Evolutionary conservation across 2,329 filamentous ascomycete genomes (phyloP).

Genomic region (Diaporthe sp.): DNA sequence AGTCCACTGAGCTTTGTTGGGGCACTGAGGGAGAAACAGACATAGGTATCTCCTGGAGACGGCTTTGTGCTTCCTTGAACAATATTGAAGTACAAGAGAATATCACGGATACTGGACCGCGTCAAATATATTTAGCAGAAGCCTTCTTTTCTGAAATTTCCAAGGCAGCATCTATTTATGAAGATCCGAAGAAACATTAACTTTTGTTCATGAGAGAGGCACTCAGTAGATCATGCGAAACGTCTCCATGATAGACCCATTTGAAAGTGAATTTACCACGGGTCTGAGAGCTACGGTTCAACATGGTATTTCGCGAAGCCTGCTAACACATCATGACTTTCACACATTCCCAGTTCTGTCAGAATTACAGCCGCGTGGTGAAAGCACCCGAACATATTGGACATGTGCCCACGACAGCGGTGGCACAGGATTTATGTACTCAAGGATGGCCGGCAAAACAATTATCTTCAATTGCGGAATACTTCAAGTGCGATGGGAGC

Average conservation of each 20-base stretch:
- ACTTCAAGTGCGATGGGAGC: background rate
- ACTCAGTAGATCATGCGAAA: no score
- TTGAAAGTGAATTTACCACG: no score
- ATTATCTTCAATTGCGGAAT: background rate
- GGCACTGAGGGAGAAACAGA: no score
- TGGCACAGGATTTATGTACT: background rate
- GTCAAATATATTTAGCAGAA: background rate
- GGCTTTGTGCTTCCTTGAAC: background rate
- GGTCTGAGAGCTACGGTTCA: no score
- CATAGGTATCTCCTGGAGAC: no score
- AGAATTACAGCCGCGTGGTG: background rate
- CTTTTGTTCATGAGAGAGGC: no score
- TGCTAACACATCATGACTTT: background rate
- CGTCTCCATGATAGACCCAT: no score
- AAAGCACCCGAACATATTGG: background rate
- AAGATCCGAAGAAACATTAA: background rate
- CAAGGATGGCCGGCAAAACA: background rate
- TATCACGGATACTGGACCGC: background rate
- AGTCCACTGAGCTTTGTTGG: no score
- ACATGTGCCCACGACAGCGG: background rate
- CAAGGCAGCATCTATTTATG: background rate
- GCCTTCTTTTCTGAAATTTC: background rate
- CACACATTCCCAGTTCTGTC: background rate
- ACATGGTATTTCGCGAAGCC: no score
- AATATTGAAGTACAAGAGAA: background rate